phyloP scores from a whole-genome alignment of 495 filamentous ascomycete species.

The Copromyces sp. region DNA sequence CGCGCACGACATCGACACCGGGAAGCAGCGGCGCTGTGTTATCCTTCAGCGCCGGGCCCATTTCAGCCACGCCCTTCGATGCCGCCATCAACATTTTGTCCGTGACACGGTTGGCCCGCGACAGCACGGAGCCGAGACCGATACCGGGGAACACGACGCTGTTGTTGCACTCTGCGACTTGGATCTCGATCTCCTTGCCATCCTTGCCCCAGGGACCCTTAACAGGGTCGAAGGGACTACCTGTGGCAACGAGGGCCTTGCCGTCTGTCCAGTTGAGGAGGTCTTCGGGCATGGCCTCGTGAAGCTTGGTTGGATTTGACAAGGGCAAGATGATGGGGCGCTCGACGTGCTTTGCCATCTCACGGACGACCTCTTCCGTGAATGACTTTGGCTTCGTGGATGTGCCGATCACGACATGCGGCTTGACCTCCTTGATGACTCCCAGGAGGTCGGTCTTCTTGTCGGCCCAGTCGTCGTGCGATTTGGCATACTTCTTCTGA shows the following conservation, averaged over 20 bases:
- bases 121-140: conserved; percentile 68
- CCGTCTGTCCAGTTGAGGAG: conserved; percentile 70
- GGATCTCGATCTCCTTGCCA: conserved; percentile 46
- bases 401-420: conserved; percentile 74
- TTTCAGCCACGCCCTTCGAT: conserved; percentile 57
- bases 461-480: conserved; percentile 53
- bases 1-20: conserved; percentile 63
- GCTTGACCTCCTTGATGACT: conserved; percentile 61
- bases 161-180: conserved; percentile 87
- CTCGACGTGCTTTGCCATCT: conserved; percentile 70
- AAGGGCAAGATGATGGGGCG: conserved; percentile 76
- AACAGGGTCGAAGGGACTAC: conserved; percentile 74
- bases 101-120: conserved; percentile 48
- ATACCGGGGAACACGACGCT: conserved; percentile 81
- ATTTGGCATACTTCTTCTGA: conserved; percentile 56
- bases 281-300: conserved; percentile 75
- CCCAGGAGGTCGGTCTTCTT: conserved; percentile 50
- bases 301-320: conserved; percentile 76
- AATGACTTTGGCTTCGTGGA: conserved; percentile 76
- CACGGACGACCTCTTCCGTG: conserved; percentile 59
- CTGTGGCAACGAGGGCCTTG: conserved; percentile 72
- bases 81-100: conserved; percentile 79
- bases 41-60: conserved; percentile 53
- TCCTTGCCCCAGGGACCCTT: conserved; percentile 43
- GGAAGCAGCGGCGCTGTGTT: conserved; percentile 52